Base-by-base conservation (phyloP, 2,329 filamentous ascomycete species). In the Fusarium chlamydosporum region DNA sequence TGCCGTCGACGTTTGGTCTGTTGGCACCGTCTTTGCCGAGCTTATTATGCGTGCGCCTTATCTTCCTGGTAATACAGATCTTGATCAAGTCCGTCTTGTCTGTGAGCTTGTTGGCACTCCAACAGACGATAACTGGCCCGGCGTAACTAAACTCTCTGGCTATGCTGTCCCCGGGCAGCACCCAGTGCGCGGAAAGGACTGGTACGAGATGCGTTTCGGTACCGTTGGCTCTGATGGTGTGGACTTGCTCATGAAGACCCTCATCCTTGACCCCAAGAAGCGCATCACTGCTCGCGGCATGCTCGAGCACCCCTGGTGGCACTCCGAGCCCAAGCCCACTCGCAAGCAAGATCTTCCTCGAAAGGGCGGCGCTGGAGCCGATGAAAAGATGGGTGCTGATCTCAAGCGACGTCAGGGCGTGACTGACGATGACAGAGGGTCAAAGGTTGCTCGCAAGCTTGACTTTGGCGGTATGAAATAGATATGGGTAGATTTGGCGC, bases 61-160 rank as follows among this genome's bases (percentile, higher is more conserved):
- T 75, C 86, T 98, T 59, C 89, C 92, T 1, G 94, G 93, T 3
- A 90, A 92, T 76, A 92, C 89, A 3, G 96, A 98, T 77, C 85
- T 98, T 67, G 89, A 95, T 74, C 94, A 97, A 82, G 87, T 98
- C 70, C 86, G 88, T 60, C 86, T 95, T 71, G 96, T 98, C 68
- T 93, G 91, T 76, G 89, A 93, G 75, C 89, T 90, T 55, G 89
- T 98, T 68, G 96, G 96, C 60, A 96, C 94, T 0, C 96, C 96
- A 0, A 96, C 89, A 6, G 96, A 99, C 77, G 92, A 96, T 16
- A 95, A 94, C 77, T 99, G 96, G 96, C 94, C 96, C 1, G 95
- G 95, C 29, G 94, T 99, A 9, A 89, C 89, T 6, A 89, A 89
- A 67, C 83, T 99, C 12, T 89, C 90, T 15, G 91, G 91, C 62